Conservation (phyloP, 495 filamentous ascomycete species). For the Poronia punctata region DNA sequence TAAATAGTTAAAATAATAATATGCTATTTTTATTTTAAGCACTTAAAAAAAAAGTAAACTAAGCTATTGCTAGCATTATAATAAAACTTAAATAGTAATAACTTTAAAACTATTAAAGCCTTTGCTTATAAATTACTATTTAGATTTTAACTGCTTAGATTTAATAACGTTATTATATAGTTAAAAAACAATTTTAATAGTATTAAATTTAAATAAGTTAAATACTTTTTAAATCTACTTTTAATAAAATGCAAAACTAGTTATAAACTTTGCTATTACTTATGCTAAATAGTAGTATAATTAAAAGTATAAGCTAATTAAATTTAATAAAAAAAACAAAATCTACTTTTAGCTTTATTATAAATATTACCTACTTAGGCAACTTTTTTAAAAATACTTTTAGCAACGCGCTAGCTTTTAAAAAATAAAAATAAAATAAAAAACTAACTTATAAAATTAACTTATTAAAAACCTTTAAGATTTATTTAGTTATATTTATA, state of each 20-base stretch:
- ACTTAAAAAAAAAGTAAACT: too few relatives aligned
- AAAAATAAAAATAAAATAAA: too few relatives aligned
- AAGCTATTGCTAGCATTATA: not conserved
- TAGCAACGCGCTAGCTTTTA: not conserved
- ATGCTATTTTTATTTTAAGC: too few relatives aligned
- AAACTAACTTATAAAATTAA: conserved; percentile 1
- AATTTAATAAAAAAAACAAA: not conserved
- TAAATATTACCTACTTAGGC: not conserved
- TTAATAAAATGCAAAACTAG: not conserved
- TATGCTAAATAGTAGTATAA: not conserved
- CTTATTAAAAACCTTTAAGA: too few relatives aligned
- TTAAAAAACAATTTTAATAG: not conserved
- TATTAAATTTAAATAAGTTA: not conserved
- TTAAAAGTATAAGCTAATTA: not conserved
- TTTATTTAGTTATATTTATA: too few relatives aligned
- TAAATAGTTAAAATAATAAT: too few relatives aligned
- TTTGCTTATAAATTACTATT: not conserved
- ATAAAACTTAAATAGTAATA: not conserved
- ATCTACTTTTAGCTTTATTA: not conserved
- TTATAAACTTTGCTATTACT: not conserved
- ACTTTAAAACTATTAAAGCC: not conserved
- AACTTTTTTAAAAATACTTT: not conserved
- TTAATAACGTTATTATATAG: not conserved
- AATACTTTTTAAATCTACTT: not conserved
- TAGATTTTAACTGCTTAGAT: not conserved